Evolutionary conservation across 441 rosid genomes (phyloP).

Genomic region (Erodium chrysanthum): DNA sequence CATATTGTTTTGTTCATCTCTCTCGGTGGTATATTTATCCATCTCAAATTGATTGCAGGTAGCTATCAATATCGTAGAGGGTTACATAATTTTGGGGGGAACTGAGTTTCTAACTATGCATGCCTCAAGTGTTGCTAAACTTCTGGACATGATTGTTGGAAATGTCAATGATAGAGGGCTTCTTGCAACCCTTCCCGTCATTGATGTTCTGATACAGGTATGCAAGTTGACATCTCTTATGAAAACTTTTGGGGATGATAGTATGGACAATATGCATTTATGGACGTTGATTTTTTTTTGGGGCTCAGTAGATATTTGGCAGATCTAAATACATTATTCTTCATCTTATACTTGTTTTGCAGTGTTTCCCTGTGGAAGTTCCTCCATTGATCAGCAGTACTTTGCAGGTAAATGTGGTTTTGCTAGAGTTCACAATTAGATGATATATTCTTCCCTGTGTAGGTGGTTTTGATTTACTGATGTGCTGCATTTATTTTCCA

Average conservation of each 20-base stretch:
- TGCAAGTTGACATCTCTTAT: background rate
- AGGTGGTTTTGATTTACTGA: conserved; percentile 12
- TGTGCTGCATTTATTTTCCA: conserved; percentile 25
- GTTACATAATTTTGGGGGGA: conserved; percentile 73
- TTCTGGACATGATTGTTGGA: conserved; percentile 87
- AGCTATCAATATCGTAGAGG: conserved; percentile 71
- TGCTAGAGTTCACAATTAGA: background rate
- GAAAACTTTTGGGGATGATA: background rate
- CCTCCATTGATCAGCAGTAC: conserved; percentile 77
- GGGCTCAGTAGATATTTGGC: background rate
- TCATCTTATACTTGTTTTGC: conserved; percentile 17
- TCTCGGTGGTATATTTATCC: background rate
- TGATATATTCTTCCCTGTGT: conserved; percentile 13
- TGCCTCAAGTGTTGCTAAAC: conserved; percentile 69
- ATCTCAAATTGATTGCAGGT: conserved; percentile 41
- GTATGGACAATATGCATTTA: background rate
- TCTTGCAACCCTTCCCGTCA: conserved; percentile 67
- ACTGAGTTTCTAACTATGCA: conserved; percentile 69
- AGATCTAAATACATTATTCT: background rate
- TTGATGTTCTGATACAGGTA: conserved; percentile 89
- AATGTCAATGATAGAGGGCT: conserved; percentile 86
- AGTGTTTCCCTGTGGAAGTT: conserved; percentile 86
- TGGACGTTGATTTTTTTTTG: background rate
- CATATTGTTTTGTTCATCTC: background rate
- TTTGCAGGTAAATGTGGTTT: conserved; percentile 49